Base-by-base conservation (phyloP, 148 eudicot genomes). In the Chenopodium formosanum region DNA sequence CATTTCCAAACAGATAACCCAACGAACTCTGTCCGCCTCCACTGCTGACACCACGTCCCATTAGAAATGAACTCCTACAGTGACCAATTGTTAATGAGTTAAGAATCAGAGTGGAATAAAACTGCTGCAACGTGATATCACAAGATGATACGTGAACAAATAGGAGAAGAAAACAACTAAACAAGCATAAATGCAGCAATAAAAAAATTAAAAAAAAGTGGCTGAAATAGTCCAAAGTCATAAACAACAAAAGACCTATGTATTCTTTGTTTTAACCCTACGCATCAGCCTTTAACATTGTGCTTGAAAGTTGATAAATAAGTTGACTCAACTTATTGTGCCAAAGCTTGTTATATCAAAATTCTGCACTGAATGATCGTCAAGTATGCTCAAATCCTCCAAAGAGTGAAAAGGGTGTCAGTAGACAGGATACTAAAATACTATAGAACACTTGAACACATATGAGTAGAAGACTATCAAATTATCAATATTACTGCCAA, bases 21-120 rank as follows among this genome's bases (percentile, higher is more conserved):
- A 92, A 90, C 34, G 98, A 94, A 80, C 98, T 94, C 76, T 94
- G 92, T 58, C 94, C 98, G 10, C 98, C 98, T 29, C 98, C 98
- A 82, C 94, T 87, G 93, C 98, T 94, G 71, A 91, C 97, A 50
- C 98, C 98, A 83, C 97, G 97, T 72, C 94, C 92, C 98, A 94
- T 94, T 12, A 63, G 64, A 70, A 60, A 79, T 37, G 13, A 82
- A 71, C 32, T 83, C 74, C 80, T 63, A 63, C 6, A 34, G 27
- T 8, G 46, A 48, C 44, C 37, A 79, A 77, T 44, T 20, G 14
- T 48, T 34, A 58, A 44, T 0, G 58, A 74, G 40, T 68, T 60
- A 74, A 19, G 31, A 68, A n/a, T 9, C 10, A 11, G 53, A 11
- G 14, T n/a, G 20, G 17, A 29, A 58, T 9, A 23, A 23, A 34